These are phyloP conservation scores for Mycena polygramma DNA, from an alignment of 768 basidiomycete species.

Conservation along the genomic window DNA sequence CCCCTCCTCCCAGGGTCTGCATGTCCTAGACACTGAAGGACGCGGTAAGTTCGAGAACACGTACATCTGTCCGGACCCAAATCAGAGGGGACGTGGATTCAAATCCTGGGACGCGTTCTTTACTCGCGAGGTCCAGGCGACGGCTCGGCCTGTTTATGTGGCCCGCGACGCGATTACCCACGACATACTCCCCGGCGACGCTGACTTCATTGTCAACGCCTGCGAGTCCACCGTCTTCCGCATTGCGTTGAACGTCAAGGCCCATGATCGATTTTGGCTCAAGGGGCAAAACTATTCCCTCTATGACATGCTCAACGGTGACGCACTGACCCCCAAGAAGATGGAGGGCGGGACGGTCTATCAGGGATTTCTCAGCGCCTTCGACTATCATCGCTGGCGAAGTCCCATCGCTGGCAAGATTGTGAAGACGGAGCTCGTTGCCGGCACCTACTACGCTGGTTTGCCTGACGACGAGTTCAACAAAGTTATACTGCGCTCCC, in stretches of 20 bases:
- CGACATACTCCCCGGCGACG: too few species aligned
- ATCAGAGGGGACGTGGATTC: too few species aligned
- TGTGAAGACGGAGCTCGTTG: background rate
- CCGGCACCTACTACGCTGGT: background rate
- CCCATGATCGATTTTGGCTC: conserved; percentile 67
- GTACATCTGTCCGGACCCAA: too few species aligned
- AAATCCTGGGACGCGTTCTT: conserved; percentile 71
- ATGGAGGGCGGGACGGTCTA: conserved; percentile 61
- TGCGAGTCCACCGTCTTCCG: conserved; percentile 69
- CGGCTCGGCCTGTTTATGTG: conserved; percentile 58
- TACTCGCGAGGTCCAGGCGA: conserved; percentile 55
- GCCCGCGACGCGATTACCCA: too few species aligned
- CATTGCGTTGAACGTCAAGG: conserved; percentile 54
- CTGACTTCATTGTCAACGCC: conserved; percentile 43
- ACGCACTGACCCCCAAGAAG: conserved; percentile 36
- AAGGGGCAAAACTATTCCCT: conserved; percentile 73
- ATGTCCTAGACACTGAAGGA: too few species aligned
- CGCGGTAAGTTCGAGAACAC: too few species aligned
- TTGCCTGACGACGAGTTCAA: conserved; percentile 1
- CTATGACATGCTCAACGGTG: conserved; percentile 62
- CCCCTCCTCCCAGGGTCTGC: too few species aligned
- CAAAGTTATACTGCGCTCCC: background rate
- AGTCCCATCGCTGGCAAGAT: conserved; percentile 57
- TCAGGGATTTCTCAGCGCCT: conserved; percentile 64
- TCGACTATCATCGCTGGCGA: conserved; percentile 69